Conservation (phyloP, 129 eudicot genomes). For the Oenanthe sinensis region DNA sequence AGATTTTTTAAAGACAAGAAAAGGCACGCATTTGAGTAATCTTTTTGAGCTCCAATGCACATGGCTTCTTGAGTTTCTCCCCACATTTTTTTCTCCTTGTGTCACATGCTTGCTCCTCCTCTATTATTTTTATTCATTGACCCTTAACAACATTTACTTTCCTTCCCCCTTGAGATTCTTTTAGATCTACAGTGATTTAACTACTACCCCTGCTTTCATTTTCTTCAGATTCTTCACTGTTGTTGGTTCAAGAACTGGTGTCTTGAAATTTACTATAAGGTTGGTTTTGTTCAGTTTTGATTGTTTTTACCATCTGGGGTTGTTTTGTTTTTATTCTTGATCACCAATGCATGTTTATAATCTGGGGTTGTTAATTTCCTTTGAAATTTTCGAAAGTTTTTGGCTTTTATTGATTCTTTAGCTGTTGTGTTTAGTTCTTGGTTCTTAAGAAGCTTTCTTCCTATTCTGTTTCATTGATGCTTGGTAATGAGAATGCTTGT, state of each 20-base stretch:
- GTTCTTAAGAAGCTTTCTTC: neutral
- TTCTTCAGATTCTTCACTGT: neutral
- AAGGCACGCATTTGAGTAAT: slow-evolving; percentile 29
- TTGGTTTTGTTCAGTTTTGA: neutral
- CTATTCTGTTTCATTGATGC: neutral
- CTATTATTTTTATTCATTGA: slow-evolving; percentile 36
- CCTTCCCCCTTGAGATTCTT: slow-evolving; percentile 27
- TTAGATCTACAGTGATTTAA: slow-evolving; percentile 60
- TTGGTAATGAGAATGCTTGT: neutral
- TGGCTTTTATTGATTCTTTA: neutral
- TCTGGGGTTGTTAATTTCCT: neutral
- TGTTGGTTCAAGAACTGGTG: slow-evolving; percentile 1
- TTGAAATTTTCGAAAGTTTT: neutral
- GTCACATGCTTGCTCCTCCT: slow-evolving; percentile 46
- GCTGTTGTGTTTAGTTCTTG: neutral
- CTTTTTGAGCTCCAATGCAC: slow-evolving; percentile 49
- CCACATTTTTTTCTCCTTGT: slow-evolving; percentile 15
- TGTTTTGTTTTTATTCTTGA: neutral
- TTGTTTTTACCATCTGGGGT: neutral
- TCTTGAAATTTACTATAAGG: neutral
- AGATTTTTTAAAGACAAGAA: slow-evolving; percentile 13
- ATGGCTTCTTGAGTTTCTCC: slow-evolving; percentile 57
- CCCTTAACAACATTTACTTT: slow-evolving; percentile 18
- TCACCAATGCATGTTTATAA: neutral
- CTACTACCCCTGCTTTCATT: neutral